Evolutionary conservation across 2,329 filamentous ascomycete species (phyloP), one percentile per base, ranked within the genome.

Genomic region (Penicillium corylophilum): DNA sequence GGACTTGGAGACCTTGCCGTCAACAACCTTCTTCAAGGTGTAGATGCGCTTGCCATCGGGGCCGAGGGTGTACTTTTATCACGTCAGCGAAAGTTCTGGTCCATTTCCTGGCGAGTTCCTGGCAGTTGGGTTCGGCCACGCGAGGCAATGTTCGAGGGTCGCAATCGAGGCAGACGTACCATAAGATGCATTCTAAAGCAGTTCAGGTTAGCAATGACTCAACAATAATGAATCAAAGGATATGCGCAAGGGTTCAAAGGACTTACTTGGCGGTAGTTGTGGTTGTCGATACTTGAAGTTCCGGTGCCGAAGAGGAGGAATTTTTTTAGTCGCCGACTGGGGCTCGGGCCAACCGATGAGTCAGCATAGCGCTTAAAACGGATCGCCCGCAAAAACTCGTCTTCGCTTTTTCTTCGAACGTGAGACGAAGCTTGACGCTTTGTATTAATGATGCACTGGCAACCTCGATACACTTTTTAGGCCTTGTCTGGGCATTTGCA

Each of bases 1-100:
- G 48, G 89, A 94, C 82, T 95, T 96, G 73, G 93, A 95, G 69
- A 96, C 90, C 71, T 91, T 84, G 69, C 88, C 88, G 64, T 85
- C 81, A 55, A 79, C 46, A 26, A 60, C 45, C 80, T 97, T 96
- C 79, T 96, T 93, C 61, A 97, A 85, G 43, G 94, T 97, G 82
- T 97, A 99, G 67, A 88, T 78, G 73, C 93, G 90, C 80, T 90
- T 93, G 81, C 93, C 92, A 56, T 82, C 78, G 64, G 82, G 74
- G 74, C 91, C 88, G 77, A 92, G 79, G 59, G 89, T 94, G 85
- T 93, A 96, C 94, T 72, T 51, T 40, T 18, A 46, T 23, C 9
- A 46, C 43, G 53, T 59, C 44, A 59, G 54, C 16, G 23, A 48
- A 43, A 15, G n/a, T 36, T 49, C 53, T 48, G 16, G 43, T 33